Conservation (phyloP, 2,329 filamentous ascomycete species). For the Plenodomus tracheiphilus region DNA sequence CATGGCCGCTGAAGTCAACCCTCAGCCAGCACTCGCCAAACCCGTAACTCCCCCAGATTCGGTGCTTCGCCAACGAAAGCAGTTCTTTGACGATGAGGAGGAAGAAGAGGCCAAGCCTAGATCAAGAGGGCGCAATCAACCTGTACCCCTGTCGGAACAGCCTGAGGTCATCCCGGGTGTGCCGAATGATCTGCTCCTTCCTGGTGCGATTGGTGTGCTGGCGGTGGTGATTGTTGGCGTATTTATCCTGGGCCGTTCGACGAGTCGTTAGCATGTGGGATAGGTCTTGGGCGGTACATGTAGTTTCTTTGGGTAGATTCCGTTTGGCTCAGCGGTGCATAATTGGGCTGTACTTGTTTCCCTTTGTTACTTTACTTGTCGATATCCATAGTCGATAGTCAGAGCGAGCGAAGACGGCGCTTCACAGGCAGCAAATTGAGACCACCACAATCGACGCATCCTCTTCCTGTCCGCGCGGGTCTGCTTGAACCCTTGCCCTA, state of each 20-base stretch:
- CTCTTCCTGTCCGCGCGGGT: background rate
- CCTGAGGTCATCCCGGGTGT: slow-evolving; percentile 88
- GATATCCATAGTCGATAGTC: background rate
- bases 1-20: slow-evolving; percentile 65
- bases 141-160: slow-evolving; percentile 53
- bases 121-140: slow-evolving; percentile 46
- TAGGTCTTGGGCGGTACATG: background rate
- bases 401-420: background rate
- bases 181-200: slow-evolving; percentile 89
- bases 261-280: slow-evolving; percentile 36
- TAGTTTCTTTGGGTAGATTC: background rate
- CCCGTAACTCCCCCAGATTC: slow-evolving; percentile 59
- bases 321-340: background rate
- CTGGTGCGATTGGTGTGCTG: slow-evolving; percentile 92
- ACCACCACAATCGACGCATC: background rate
- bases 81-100: slow-evolving; percentile 58
- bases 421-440: background rate
- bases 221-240: slow-evolving; percentile 93
- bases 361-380: background rate
- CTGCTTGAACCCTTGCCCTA: background rate
- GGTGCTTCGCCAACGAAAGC: slow-evolving; percentile 51
- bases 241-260: slow-evolving; percentile 79
- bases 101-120: slow-evolving; percentile 58
- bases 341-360: background rate
- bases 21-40: slow-evolving; percentile 57